Evolutionary conservation across 2,329 filamentous ascomycete genomes (phyloP).

Genomic region (Penicillium thymicola): DNA sequence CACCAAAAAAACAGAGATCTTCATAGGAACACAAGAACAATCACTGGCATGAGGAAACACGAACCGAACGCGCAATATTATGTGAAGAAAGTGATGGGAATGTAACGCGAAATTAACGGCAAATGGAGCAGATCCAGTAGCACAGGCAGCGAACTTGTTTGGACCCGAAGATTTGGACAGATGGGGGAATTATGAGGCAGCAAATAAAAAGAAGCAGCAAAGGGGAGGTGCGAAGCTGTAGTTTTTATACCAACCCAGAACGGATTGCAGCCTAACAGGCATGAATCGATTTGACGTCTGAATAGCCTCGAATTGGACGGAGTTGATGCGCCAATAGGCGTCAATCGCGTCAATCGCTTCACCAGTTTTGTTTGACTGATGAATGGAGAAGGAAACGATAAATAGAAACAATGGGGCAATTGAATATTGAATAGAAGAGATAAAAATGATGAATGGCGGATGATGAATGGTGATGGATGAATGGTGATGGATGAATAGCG

Average conservation of each 20-base stretch:
- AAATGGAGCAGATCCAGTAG: not conserved
- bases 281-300: not conserved
- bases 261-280: not conserved
- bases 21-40: not conserved
- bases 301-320: not conserved
- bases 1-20: not conserved
- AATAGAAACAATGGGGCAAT: not conserved
- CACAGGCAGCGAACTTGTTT: not conserved
- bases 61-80: not conserved
- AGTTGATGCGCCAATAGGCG: not conserved
- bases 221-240: not conserved
- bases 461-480: not conserved
- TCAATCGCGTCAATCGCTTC: not conserved
- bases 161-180: not conserved
- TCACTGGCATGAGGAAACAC: not conserved
- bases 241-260: not conserved
- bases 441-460: not conserved
- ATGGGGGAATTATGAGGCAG: not conserved
- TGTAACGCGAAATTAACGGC: not conserved
- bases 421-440: not conserved
- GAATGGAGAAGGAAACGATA: not conserved
- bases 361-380: not conserved
- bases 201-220: not conserved
- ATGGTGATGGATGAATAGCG: not conserved
- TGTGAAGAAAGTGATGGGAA: not conserved